Percentiles rank a stretch among this genome's conserved stretches.
These are phyloP conservation scores for Mycena metata DNA, from an alignment of 768 basidiomycete species.

Conservation along the genomic window DNA sequence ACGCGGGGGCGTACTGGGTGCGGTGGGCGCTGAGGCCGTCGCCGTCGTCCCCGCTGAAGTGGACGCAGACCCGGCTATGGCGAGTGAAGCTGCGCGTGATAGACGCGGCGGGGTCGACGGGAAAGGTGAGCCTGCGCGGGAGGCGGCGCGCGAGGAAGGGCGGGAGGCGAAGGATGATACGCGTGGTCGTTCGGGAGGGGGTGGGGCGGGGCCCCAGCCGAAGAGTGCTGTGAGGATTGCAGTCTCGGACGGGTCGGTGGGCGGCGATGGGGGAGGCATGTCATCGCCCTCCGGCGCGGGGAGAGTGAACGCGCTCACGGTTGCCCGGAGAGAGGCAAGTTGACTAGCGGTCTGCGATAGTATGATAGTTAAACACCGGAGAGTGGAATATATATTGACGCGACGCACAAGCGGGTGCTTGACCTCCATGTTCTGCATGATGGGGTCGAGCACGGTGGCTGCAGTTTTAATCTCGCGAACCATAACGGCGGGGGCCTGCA, in stretches of 20 bases:
- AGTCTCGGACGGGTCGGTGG: slow-evolving; percentile 51
- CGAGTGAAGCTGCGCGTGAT: slow-evolving; percentile 54
- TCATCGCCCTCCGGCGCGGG: slow-evolving; percentile 36
- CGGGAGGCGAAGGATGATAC: slow-evolving; percentile 47
- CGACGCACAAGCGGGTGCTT: slow-evolving; percentile 80
- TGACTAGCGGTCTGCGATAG: slow-evolving; percentile 67
- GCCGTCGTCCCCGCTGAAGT: slow-evolving; percentile 21
- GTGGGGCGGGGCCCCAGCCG: slow-evolving; percentile 63
- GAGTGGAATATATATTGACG: slow-evolving; percentile 7
- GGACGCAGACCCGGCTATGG: slow-evolving; percentile 36
- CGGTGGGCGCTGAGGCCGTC: slow-evolving; percentile 34
- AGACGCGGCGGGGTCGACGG: slow-evolving; percentile 47
- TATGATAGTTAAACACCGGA: background rate
- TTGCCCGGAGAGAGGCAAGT: slow-evolving; percentile 63
- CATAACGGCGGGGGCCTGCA: slow-evolving; percentile 75
- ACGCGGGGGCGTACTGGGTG: slow-evolving; percentile 42
- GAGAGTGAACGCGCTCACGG: slow-evolving; percentile 56
- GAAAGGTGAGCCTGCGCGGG: slow-evolving; percentile 47
- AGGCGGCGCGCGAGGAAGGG: slow-evolving; percentile 26
- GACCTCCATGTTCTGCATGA: slow-evolving; percentile 67
- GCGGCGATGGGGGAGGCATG: slow-evolving; percentile 18
- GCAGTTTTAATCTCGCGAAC: slow-evolving; percentile 70
- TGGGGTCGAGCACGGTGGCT: slow-evolving; percentile 66
- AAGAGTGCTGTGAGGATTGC: slow-evolving; percentile 63
- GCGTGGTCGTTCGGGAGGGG: slow-evolving; percentile 48